Base-by-base conservation (phyloP, 2,329 filamentous ascomycete species). In the Fusarium udum region DNA sequence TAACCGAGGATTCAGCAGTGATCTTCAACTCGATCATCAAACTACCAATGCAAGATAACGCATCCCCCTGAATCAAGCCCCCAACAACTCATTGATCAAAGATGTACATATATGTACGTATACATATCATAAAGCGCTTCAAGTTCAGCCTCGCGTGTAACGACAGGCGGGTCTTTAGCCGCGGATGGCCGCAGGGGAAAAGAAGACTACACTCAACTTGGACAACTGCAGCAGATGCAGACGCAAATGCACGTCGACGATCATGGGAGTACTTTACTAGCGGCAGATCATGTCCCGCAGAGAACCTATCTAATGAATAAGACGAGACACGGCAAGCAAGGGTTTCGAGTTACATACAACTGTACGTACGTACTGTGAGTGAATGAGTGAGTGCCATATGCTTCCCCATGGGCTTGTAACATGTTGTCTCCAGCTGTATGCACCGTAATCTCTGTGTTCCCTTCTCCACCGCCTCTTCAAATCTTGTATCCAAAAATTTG, bases 21-120 rank as follows among this genome's bases (percentile, higher is more conserved):
- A 52, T 42, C 53, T 64, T 62, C 62, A 52, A 39, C 59, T 43
- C 62, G 59, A 69, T 61, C 64, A 59, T 45, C 59, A 40, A 36
- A 55, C 59, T 67, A 61, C 61, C 56, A 59, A 75, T 74, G 72
- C 69, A 69, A 75, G 72, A 77, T 76, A 72, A 75, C 71, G 66
- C 67, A 75, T 57, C 51, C 49, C 64, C 61, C 67, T 45, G 42
- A 51, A 52, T 43, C 32, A 48, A 67, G 42, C 58, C 62, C 40
- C 42, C 32, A n/a, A 64, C 39, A 24, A 24, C 45, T 34, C 42
- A 18, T 32, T 18, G 36, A 42, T 32, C 22, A 42, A 18, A 37
- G 28, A 36, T 26, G 26, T 28, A 28, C 26, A 36, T 45, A 34
- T 24, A 64, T 43, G 56, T 32, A 49, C 46, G 57, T 34, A 51